These are phyloP conservation scores for Phlebopus sp. DNA, from an alignment of 1,284 basidiomycete genomes.

Conservation along the genomic window DNA sequence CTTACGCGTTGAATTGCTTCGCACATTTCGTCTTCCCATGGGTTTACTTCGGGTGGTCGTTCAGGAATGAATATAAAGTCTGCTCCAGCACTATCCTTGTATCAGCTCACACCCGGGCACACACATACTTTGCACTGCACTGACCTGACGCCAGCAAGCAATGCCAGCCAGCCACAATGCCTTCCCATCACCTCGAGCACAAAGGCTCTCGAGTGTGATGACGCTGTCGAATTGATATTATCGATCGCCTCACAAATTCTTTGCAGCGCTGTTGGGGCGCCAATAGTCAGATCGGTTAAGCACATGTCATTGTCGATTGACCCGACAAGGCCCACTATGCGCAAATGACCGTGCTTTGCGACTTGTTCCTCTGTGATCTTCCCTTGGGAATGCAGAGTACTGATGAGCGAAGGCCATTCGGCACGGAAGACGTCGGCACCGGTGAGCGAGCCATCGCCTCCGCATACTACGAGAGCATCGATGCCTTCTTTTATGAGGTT, in stretches of 20 bases:
- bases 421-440: constrained; percentile 92
- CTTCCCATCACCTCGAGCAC: constrained; percentile 99
- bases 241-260: constrained; percentile 98
- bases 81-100: constrained; percentile 70
- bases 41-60: constrained; percentile 71
- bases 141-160: constrained; percentile 88
- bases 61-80: constrained; percentile 99
- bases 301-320: constrained; percentile 99
- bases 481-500: constrained; percentile 97
- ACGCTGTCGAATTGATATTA: constrained; percentile 96
- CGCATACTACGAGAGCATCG: constrained; percentile 94
- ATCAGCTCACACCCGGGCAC: constrained; percentile 10
- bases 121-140: constrained; percentile 29
- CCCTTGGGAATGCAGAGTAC: constrained; percentile 65
- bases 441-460: constrained; percentile 94
- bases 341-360: constrained; percentile 75
- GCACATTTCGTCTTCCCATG: constrained; percentile 95
- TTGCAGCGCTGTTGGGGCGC: constrained; percentile 91
- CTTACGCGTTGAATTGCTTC: constrained; percentile 75
- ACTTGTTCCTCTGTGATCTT: constrained; percentile 78
- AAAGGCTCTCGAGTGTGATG: constrained; percentile 95
- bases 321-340: constrained; percentile 95
- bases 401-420: constrained; percentile 89
- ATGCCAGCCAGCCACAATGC: constrained; percentile 96
- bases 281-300: constrained; percentile 96